These are phyloP conservation scores for Penicillium rolfsii DNA, from an alignment of 2,329 filamentous ascomycete genomes.

Conservation along the genomic window DNA sequence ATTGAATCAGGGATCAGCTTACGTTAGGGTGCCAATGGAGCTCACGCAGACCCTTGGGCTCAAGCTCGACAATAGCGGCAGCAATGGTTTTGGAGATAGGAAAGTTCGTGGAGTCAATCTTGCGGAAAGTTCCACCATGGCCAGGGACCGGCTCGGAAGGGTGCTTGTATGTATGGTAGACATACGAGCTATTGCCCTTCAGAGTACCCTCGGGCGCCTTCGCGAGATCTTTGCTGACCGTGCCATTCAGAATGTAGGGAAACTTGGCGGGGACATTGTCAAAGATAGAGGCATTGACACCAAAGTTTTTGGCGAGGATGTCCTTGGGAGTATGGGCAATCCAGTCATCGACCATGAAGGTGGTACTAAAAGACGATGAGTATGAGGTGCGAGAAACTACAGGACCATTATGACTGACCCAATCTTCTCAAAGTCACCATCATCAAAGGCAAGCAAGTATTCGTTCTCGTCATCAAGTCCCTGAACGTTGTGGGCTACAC, in stretches of 20 bases:
- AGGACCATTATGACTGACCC: slow-evolving; percentile 48
- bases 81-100: slow-evolving; percentile 68
- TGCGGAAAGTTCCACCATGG: slow-evolving; percentile 63
- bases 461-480: slow-evolving; percentile 67
- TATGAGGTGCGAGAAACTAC: neutral
- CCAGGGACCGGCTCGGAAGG: slow-evolving; percentile 61
- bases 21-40: slow-evolving; percentile 73
- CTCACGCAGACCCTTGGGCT: slow-evolving; percentile 66
- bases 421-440: slow-evolving; percentile 66
- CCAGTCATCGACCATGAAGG: slow-evolving; percentile 74
- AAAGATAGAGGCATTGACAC: slow-evolving; percentile 63
- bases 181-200: slow-evolving; percentile 62
- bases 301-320: slow-evolving; percentile 71
- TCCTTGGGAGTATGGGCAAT: slow-evolving; percentile 66
- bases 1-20: slow-evolving; percentile 28
- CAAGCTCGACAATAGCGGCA: slow-evolving; percentile 64
- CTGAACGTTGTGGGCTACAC: slow-evolving; percentile 65
- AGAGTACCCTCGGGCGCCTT: slow-evolving; percentile 56
- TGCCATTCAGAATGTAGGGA: slow-evolving; percentile 66
- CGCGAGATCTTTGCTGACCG: slow-evolving; percentile 48
- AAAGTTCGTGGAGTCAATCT: slow-evolving; percentile 70
- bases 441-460: slow-evolving; percentile 68
- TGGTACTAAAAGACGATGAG: slow-evolving; percentile 52
- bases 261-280: slow-evolving; percentile 59
- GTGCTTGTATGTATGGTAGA: slow-evolving; percentile 63